Conservation (phyloP, 2,329 filamentous ascomycete genomes). For the Dactylellina parvicollis region DNA sequence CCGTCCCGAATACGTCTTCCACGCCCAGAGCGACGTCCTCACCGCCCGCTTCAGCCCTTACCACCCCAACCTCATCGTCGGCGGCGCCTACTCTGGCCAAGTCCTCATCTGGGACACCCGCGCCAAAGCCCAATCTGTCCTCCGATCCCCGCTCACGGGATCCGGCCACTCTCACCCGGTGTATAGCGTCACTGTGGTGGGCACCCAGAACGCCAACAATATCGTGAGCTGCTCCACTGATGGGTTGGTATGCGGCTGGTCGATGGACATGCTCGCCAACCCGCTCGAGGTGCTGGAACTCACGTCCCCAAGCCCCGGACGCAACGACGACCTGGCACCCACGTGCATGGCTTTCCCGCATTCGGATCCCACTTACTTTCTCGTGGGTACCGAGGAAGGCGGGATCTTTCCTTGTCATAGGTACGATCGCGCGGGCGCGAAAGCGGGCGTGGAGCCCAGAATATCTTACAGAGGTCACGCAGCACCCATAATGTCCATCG, state of each 20-base stretch:
- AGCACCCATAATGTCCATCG: slow-evolving; percentile 92
- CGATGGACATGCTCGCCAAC: slow-evolving; percentile 95
- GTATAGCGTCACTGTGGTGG: slow-evolving; percentile 93
- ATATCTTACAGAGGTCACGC: slow-evolving; percentile 90
- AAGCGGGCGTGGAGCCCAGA: slow-evolving; percentile 90
- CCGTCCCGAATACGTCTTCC: slow-evolving; percentile 94
- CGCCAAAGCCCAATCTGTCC: slow-evolving; percentile 85
- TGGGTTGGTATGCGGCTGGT: slow-evolving; percentile 96
- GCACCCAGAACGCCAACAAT: slow-evolving; percentile 98
- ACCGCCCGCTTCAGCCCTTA: slow-evolving; percentile 98
- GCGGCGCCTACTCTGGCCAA: slow-evolving; percentile 95
- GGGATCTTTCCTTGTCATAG: slow-evolving; percentile 95
- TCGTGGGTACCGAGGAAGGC: slow-evolving; percentile 95
- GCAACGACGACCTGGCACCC: slow-evolving; percentile 92
- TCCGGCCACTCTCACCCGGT: slow-evolving; percentile 96
- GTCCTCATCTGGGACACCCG: slow-evolving; percentile 97
- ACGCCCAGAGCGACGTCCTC: slow-evolving; percentile 93
- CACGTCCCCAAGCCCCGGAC: slow-evolving; percentile 79
- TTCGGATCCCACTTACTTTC: slow-evolving; percentile 95
- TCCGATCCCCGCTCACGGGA: slow-evolving; percentile 94
- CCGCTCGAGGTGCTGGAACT: slow-evolving; percentile 94
- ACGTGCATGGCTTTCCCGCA: slow-evolving; percentile 95
- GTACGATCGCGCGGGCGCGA: slow-evolving; percentile 96
- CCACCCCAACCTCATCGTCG: slow-evolving; percentile 94
- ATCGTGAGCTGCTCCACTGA: slow-evolving; percentile 97